These are phyloP conservation scores for Saccharomycopsis sp. DNA, from an alignment of 805 yeast species.

Conservation along the genomic window DNA sequence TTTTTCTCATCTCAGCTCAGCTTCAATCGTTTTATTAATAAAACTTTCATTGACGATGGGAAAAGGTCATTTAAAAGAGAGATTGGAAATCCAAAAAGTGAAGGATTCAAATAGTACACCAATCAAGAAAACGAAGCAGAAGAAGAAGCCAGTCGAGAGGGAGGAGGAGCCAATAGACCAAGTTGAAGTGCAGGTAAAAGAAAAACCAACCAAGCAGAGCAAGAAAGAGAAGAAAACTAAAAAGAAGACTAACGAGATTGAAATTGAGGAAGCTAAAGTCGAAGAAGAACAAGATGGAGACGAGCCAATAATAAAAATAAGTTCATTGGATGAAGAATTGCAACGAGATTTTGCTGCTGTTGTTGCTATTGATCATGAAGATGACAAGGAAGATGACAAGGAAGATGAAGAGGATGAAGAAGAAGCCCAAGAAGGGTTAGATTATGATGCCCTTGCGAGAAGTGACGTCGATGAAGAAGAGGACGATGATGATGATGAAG, in stretches of 20 bases:
- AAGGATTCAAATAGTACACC: slow-evolving; percentile 13
- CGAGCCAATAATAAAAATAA: slow-evolving; percentile 22
- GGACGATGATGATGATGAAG: slow-evolving; percentile 30
- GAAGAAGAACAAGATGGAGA: slow-evolving; percentile 21
- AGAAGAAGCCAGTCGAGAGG: not conserved
- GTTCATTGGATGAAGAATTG: slow-evolving; percentile 26
- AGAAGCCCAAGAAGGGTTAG: slow-evolving; percentile 39
- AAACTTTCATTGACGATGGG: slow-evolving; percentile 13
- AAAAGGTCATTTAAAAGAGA: slow-evolving; percentile 20
- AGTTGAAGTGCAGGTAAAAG: slow-evolving; percentile 17
- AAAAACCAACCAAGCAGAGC: not conserved
- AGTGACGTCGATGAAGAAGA: slow-evolving; percentile 44
- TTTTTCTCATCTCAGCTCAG: slow-evolving; percentile 1
- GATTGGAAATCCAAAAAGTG: slow-evolving; percentile 19
- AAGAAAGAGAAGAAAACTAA: slow-evolving; percentile 7
- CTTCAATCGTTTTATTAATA: not conserved
- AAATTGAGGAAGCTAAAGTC: slow-evolving; percentile 16
- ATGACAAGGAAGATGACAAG: slow-evolving; percentile 32
- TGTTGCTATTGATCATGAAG: slow-evolving; percentile 26
- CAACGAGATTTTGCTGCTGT: slow-evolving; percentile 27
- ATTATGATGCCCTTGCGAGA: slow-evolving; percentile 47
- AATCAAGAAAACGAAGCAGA: not conserved
- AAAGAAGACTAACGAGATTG: slow-evolving; percentile 21
- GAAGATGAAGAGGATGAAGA: slow-evolving; percentile 41
- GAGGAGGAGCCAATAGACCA: not conserved